phyloP scores from a whole-genome alignment of 805 yeast species.

The Candida maltosa region DNA sequence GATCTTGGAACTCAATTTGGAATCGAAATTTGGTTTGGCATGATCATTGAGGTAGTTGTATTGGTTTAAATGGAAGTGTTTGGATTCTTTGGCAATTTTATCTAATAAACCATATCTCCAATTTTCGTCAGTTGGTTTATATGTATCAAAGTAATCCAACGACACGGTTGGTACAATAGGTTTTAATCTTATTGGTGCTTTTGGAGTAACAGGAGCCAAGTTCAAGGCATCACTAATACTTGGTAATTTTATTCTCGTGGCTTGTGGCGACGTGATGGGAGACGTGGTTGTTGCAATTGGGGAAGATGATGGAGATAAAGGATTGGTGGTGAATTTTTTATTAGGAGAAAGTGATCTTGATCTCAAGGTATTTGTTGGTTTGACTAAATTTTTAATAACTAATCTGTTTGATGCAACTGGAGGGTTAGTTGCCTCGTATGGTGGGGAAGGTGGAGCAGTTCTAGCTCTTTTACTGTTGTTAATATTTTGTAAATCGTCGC shows the following conservation, averaged over 20 bases:
- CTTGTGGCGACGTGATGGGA: slow-evolving; percentile 14
- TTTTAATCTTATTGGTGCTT: slow-evolving; percentile 20
- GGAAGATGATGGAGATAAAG: slow-evolving; percentile 17
- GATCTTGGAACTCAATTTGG: slow-evolving; percentile 30
- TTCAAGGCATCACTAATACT: slow-evolving; percentile 32
- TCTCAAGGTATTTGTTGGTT: slow-evolving; percentile 9
- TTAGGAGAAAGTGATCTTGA: slow-evolving; percentile 28
- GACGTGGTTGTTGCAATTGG: slow-evolving; percentile 20
- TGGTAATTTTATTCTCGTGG: slow-evolving; percentile 21
- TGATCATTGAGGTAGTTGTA: slow-evolving; percentile 26
- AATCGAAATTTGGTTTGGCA: slow-evolving; percentile 34
- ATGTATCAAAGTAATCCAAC: slow-evolving; percentile 42
- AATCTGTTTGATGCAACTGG: neutral
- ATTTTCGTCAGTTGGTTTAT: slow-evolving; percentile 42
- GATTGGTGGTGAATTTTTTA: slow-evolving; percentile 13
- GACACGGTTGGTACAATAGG: slow-evolving; percentile 41
- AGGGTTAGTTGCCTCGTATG: slow-evolving; percentile 1
- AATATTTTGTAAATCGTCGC: slow-evolving; percentile 6
- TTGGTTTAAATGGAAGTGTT: slow-evolving; percentile 24
- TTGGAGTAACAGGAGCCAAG: slow-evolving; percentile 16
- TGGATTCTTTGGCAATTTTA: slow-evolving; percentile 23
- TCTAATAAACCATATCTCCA: slow-evolving; percentile 42
- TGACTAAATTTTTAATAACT: neutral
- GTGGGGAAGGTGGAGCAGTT: slow-evolving; percentile 43
- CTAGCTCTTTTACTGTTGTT: slow-evolving; percentile 31